These are phyloP conservation scores for Pleurotus giganteus DNA, from an alignment of 768 basidiomycete species.

Conservation along the genomic window DNA sequence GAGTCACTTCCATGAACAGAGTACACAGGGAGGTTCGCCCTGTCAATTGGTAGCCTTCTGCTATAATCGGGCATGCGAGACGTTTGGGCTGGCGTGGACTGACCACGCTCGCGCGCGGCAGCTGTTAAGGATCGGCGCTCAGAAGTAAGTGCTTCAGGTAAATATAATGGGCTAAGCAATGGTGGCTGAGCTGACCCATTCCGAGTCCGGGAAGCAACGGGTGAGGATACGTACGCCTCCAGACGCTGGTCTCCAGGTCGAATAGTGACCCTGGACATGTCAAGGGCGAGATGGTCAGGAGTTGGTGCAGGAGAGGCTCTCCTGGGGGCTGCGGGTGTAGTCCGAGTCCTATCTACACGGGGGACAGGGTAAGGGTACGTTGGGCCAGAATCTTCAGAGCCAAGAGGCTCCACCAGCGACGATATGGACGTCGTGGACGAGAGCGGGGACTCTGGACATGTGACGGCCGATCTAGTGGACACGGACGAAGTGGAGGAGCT, in stretches of 20 bases:
- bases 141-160: neutral
- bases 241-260: neutral
- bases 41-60: neutral
- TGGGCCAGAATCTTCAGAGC: neutral
- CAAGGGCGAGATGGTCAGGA: neutral
- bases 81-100: neutral
- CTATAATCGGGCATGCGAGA: too few relatives aligned
- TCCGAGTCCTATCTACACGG: neutral
- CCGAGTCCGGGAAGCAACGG: neutral
- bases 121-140: neutral
- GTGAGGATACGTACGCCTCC: neutral
- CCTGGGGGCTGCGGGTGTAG: neutral
- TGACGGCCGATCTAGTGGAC: neutral
- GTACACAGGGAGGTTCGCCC: neutral
- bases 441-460: conserved; percentile 2
- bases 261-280: neutral
- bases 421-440: neutral
- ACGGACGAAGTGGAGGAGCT: neutral
- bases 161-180: neutral
- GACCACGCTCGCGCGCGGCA: neutral
- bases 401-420: neutral
- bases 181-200: neutral
- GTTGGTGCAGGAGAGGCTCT: neutral
- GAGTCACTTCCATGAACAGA: neutral
- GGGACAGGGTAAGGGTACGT: neutral